Base-by-base conservation (phyloP, 768 basidiomycete genomes). In the Rhizopogon salebrosus region DNA sequence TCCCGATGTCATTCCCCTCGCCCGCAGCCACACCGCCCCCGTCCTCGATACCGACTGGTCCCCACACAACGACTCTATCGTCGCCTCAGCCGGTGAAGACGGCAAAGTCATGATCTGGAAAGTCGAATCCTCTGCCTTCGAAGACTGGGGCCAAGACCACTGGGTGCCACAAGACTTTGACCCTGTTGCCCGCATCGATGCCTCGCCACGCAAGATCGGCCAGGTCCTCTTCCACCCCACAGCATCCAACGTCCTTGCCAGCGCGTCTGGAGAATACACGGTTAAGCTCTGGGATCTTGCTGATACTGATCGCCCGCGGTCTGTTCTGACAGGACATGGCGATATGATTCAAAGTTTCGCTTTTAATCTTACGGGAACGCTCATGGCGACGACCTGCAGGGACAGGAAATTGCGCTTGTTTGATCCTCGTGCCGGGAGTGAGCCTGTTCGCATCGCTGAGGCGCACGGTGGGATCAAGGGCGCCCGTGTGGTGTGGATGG, bases 31-130 rank as follows among this genome's bases (percentile, higher is more conserved):
- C 68, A 85, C 86, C 1, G 88, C 84, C 2, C 75, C 89, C 23
- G 89, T 92, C 27, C 87, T 98, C 35, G 95, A 98, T 71, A 98
- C 95, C 0, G 91, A 89, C 64, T 98, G 94, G 93, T 92, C 89
- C 0, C 95, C 94, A 0, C 92, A 95, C 67, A 86, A 94, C 63
- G 95, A 98, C 70, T 75, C 80, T 6, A 76, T 95, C 62, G 89
- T 97, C 59, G 95, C 89, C 2, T 95, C 92, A 1, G 92, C 81
- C 14, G 93, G 89, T 43, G 95, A 99, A 68, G 97, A 99, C 66
- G 93, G 95, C 39, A 93, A 95, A 63, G 80, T 89, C 58, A 81
- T 92, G 72, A 78, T 99, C 64, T 98, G 93, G 88, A 89, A 92
- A 65, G 84, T 98, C 48, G 69, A 80, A n/a, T 55, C 75, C 2